Evolutionary conservation across 2,329 filamentous ascomycete genomes (phyloP).

Genomic region (Tolypocladium endophyticum): DNA sequence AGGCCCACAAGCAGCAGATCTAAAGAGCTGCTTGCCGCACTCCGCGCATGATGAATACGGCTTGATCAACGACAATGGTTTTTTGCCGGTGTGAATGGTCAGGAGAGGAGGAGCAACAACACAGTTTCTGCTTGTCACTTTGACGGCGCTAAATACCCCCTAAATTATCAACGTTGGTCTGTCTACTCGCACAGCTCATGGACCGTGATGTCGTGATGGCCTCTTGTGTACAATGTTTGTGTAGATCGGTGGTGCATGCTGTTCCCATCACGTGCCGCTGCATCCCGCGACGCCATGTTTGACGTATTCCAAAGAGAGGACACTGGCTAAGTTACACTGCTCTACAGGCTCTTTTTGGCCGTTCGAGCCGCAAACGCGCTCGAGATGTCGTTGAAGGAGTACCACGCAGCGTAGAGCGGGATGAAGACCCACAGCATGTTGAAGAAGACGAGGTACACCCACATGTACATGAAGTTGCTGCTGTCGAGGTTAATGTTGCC

Average conservation of each 20-base stretch:
- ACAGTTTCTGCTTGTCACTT: neutral
- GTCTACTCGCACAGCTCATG: no score
- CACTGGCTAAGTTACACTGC: neutral
- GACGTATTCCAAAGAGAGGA: neutral
- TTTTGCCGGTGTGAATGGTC: neutral
- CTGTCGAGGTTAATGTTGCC: conserved; percentile 51
- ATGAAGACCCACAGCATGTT: conserved; percentile 59
- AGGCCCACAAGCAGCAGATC: conserved; percentile 30
- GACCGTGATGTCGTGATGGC: no score
- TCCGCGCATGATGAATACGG: neutral
- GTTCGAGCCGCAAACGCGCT: conserved; percentile 33
- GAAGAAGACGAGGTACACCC: conserved; percentile 60
- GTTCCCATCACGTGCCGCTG: neutral
- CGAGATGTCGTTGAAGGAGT: conserved; percentile 43
- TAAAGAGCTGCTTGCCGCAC: conserved; percentile 16
- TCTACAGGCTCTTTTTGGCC: conserved; percentile 18
- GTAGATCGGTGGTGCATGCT: neutral
- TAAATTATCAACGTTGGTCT: conserved; percentile 1
- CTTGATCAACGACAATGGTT: neutral
- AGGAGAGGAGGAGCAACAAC: neutral
- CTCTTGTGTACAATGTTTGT: neutral
- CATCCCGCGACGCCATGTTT: neutral
- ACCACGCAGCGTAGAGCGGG: conserved; percentile 47
- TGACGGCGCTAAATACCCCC: conserved; percentile 4
- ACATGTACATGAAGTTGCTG: conserved; percentile 58